These are phyloP conservation scores for Trichophyton simii DNA, from an alignment of 2,329 filamentous ascomycete genomes.

Conservation along the genomic window DNA sequence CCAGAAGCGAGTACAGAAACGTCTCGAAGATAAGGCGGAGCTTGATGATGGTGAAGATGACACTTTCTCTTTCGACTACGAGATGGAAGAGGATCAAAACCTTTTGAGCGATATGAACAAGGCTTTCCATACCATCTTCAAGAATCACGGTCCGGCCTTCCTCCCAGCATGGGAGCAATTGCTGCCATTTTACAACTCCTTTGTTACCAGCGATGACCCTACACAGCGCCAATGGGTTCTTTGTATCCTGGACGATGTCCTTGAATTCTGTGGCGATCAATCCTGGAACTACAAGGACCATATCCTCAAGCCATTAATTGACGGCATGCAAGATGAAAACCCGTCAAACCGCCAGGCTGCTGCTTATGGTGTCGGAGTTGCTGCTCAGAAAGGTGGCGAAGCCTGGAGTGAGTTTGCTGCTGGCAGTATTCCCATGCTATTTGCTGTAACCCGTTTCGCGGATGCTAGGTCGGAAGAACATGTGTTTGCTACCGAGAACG, in stretches of 20 bases:
- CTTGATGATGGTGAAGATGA: slow-evolving; percentile 84
- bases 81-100: slow-evolving; percentile 94
- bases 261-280: slow-evolving; percentile 87
- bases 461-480: slow-evolving; percentile 84
- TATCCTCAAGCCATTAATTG: slow-evolving; percentile 75
- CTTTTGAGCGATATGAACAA: slow-evolving; percentile 99
- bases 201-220: slow-evolving; percentile 66
- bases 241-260: slow-evolving; percentile 95
- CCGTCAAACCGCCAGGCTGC: slow-evolving; percentile 91
- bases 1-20: slow-evolving; percentile 69
- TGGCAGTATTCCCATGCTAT: slow-evolving; percentile 65
- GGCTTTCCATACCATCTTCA: slow-evolving; percentile 97
- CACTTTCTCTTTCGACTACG: slow-evolving; percentile 72
- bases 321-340: slow-evolving; percentile 72
- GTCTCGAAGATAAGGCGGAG: slow-evolving; percentile 72
- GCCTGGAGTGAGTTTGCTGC: slow-evolving; percentile 81
- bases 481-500: slow-evolving; percentile 94
- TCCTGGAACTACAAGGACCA: slow-evolving; percentile 76
- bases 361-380: slow-evolving; percentile 89
- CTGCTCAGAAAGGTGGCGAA: slow-evolving; percentile 79
- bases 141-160: slow-evolving; percentile 79
- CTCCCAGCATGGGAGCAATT: slow-evolving; percentile 78
- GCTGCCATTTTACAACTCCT: slow-evolving; percentile 71
- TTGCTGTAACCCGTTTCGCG: slow-evolving; percentile 68
- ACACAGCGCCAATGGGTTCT: slow-evolving; percentile 98